phyloP scores from a whole-genome alignment of 352 stramenopile genomes.

The Peronosclerospora sorghi region DNA sequence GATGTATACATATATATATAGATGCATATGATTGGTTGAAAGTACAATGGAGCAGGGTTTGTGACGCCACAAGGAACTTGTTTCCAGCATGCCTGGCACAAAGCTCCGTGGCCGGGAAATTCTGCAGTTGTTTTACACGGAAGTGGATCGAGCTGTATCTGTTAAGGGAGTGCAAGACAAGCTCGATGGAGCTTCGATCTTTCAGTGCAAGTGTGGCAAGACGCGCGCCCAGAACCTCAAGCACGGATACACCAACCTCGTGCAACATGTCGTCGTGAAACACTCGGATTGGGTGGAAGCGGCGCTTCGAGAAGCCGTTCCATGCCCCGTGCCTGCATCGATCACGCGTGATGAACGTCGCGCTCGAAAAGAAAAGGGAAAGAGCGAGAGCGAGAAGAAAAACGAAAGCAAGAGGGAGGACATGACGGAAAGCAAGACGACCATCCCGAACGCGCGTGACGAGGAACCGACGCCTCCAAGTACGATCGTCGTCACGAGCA shows the following conservation, averaged over 20 bases:
- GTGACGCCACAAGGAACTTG: neutral
- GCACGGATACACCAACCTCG: conserved; percentile 51
- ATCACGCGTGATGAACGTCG: conserved; percentile 11
- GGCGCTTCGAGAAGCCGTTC: conserved; percentile 10
- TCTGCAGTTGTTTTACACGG: conserved; percentile 37
- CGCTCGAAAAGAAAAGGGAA: conserved; percentile 2
- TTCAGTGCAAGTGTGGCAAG: conserved; percentile 58
- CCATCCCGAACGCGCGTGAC: neutral
- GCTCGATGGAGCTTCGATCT: conserved; percentile 12
- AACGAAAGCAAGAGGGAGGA: too few species aligned
- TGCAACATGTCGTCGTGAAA: conserved; percentile 54
- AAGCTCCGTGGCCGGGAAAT: conserved; percentile 35
- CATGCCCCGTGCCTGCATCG: conserved; percentile 10
- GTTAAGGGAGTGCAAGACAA: neutral
- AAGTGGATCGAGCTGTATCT: conserved; percentile 6
- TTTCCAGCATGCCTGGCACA: conserved; percentile 8
- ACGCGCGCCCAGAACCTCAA: conserved; percentile 36
- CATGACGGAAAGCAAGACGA: neutral
- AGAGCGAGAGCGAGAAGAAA: conserved; percentile 6
- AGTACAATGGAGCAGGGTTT: neutral
- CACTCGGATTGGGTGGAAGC: conserved; percentile 45
- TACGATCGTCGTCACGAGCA: too few species aligned
- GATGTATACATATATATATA: too few species aligned
- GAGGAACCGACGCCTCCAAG: neutral
- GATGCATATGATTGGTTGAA: conserved; percentile 5